Evolutionary conservation across 257 asterid genomes (phyloP), one percentile per base, ranked within the genome.

Genomic region (Scutellaria barbata): DNA sequence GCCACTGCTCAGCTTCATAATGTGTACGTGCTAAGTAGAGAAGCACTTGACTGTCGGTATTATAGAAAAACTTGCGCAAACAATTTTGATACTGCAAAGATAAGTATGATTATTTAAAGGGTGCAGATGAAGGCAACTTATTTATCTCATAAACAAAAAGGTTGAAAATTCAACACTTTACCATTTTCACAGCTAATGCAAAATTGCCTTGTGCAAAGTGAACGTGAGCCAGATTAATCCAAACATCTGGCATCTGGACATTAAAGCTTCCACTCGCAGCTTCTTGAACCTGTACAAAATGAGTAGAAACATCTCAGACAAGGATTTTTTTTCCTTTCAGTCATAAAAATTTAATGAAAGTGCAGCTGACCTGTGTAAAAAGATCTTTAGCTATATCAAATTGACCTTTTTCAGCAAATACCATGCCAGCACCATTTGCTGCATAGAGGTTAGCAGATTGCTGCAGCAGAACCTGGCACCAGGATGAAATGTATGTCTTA

Each of bases 1-100:
- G 96, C 99, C 99, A 95, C 80, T 95, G 99, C 63, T 95, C 99
- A 75, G 99, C 98, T 83, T 95, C 99, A 78, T 95, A 95, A 86
- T 95, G 97, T 14, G 97, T 92, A 42, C 99, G 94, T 66, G 99
- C 98, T 68, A 92, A 83, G 87, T 89, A 95, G 76, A 95, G 96
- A 80, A 95, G 95, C 77, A 95, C 92, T 79, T 92, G 97, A 77
- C 92, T 89, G 83, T 95, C 99, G 13, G 95, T 95, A 81, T 92
- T 92, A 57, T 87, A 5, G 80, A 79, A 89, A 81, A 95, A 95
- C 86, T 88, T 95, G 76, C 95, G 93, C 88, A 89, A 74, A 80
- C 99, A 94, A 75, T 94, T 94, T 79, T 94, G 92, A 80, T 94
- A 94, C 97, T 94, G 96, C 87, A 85, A 60, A 72, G 46, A 66